Percentiles rank a stretch among this genome's conserved stretches.
phyloP scores from a whole-genome alignment of 2,329 filamentous ascomycete species.

The Geoglossum cookeanum region DNA sequence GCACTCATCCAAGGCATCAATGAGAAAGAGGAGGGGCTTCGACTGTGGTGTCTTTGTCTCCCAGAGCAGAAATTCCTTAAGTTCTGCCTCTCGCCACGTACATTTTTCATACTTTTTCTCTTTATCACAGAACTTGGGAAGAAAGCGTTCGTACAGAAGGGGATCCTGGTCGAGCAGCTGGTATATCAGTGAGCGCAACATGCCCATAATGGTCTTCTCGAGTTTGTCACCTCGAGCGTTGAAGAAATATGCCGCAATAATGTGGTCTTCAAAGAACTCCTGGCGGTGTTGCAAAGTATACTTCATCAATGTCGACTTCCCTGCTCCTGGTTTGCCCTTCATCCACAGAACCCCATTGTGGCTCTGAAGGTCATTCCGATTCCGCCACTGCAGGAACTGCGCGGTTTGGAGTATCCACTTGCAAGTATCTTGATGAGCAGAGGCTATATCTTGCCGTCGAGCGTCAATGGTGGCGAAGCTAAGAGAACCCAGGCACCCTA shows the following conservation, averaged over 20 bases:
- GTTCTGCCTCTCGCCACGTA: not conserved
- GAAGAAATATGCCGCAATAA: slow-evolving; percentile 21
- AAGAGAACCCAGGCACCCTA: too few relatives aligned
- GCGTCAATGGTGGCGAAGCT: too few relatives aligned
- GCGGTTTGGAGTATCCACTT: too few relatives aligned
- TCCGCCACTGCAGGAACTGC: too few relatives aligned
- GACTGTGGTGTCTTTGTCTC: not conserved
- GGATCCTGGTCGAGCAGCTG: slow-evolving; percentile 8
- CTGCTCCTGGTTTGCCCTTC: slow-evolving; percentile 23
- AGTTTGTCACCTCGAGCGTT: slow-evolving; percentile 17
- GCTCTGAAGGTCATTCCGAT: too few relatives aligned
- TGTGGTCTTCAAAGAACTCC: slow-evolving; percentile 14
- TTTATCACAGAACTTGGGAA: too few relatives aligned
- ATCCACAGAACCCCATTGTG: slow-evolving; percentile 18
- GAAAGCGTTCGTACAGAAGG: too few relatives aligned
- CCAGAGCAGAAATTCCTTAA: slow-evolving; percentile 2
- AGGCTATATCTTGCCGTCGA: too few relatives aligned
- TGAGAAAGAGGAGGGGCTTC: slow-evolving; percentile 7
- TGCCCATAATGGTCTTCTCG: slow-evolving; percentile 17
- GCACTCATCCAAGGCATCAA: slow-evolving; percentile 32
- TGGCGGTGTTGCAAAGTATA: slow-evolving; percentile 10
- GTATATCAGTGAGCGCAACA: slow-evolving; percentile 20
- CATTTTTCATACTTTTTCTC: too few relatives aligned
- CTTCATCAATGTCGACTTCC: slow-evolving; percentile 23
- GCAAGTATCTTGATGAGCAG: too few relatives aligned